These are phyloP conservation scores for Drosera capensis DNA, from an alignment of 148 eudicot species.

Conservation along the genomic window DNA sequence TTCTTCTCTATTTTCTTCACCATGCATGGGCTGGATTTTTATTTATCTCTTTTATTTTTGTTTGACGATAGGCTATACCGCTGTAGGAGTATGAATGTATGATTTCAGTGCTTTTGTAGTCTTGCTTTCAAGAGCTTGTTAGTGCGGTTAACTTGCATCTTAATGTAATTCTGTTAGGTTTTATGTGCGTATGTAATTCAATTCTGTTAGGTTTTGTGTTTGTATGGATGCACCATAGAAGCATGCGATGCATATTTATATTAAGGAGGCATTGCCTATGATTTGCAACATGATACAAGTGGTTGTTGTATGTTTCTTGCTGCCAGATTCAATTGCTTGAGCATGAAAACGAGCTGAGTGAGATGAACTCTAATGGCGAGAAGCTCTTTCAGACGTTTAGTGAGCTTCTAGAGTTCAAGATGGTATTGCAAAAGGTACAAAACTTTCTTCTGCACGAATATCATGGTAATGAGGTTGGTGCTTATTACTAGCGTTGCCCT, in stretches of 20 bases:
- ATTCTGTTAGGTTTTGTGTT: no score
- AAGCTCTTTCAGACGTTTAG: constrained; percentile 65
- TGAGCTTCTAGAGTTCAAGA: constrained; percentile 86
- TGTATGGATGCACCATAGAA: no score
- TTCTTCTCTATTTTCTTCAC: constrained; percentile 5
- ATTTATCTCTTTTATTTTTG: no score
- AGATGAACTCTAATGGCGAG: constrained; percentile 83
- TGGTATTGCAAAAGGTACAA: constrained; percentile 89
- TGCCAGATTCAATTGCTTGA: constrained; percentile 67
- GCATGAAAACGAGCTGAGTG: constrained; percentile 89
- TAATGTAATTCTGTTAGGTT: no score
- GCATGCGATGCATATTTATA: no score
- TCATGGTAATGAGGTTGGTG: neutral
- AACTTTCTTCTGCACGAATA: neutral
- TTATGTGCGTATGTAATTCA: no score
- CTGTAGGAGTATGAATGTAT: no score
- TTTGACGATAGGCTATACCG: no score
- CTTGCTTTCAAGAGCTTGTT: no score
- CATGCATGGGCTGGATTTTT: neutral
- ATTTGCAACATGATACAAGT: constrained; percentile 4
- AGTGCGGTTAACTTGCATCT: no score
- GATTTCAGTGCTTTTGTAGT: neutral
- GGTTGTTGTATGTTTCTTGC: constrained; percentile 4
- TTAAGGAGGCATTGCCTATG: constrained; percentile 49
- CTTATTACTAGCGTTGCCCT: neutral